Conservation (phyloP, 2,329 filamentous ascomycete genomes). For the Pseudogymnoascus sp. region DNA sequence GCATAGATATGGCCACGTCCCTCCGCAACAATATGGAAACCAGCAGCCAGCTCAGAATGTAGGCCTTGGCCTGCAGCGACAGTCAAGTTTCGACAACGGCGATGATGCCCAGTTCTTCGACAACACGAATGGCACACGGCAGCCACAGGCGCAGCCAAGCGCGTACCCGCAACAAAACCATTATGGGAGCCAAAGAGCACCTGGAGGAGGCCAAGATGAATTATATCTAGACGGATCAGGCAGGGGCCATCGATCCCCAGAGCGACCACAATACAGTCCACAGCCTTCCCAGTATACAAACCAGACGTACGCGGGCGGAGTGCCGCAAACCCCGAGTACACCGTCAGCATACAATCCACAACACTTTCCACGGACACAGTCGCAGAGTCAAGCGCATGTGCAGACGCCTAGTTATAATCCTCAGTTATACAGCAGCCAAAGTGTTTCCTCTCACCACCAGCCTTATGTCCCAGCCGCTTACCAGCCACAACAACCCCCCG, state of each 20-base stretch:
- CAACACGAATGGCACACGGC: slow-evolving; percentile 22
- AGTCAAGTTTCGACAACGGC: slow-evolving; percentile 66
- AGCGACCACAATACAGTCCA: slow-evolving; percentile 23
- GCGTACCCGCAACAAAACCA: slow-evolving; percentile 14
- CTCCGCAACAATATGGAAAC: slow-evolving; percentile 52
- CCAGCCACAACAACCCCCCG: slow-evolving; percentile 38
- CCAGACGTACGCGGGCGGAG: background rate
- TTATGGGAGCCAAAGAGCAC: background rate
- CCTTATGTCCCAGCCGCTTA: slow-evolving; percentile 59
- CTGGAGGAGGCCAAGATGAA: slow-evolving; percentile 10
- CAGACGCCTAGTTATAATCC: slow-evolving; percentile 34
- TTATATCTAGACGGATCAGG: slow-evolving; percentile 1
- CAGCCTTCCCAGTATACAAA: slow-evolving; percentile 30
- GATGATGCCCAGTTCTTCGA: slow-evolving; percentile 56
- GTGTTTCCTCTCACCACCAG: slow-evolving; percentile 39
- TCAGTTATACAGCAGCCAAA: slow-evolving; percentile 43
- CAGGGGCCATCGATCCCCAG: background rate
- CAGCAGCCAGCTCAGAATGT: slow-evolving; percentile 31
- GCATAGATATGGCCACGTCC: slow-evolving; percentile 57
- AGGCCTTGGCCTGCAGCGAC: slow-evolving; percentile 37
- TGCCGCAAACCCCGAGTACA: slow-evolving; percentile 26
- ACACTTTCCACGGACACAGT: slow-evolving; percentile 40
- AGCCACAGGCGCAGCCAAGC: slow-evolving; percentile 40
- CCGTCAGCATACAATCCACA: slow-evolving; percentile 52
- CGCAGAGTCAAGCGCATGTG: slow-evolving; percentile 20